A percentile compares a stretch with the other conserved stretches of the same genome.
Conservation (phyloP, 805 yeast genomes). For the Hermanozyma aechmeae region DNA sequence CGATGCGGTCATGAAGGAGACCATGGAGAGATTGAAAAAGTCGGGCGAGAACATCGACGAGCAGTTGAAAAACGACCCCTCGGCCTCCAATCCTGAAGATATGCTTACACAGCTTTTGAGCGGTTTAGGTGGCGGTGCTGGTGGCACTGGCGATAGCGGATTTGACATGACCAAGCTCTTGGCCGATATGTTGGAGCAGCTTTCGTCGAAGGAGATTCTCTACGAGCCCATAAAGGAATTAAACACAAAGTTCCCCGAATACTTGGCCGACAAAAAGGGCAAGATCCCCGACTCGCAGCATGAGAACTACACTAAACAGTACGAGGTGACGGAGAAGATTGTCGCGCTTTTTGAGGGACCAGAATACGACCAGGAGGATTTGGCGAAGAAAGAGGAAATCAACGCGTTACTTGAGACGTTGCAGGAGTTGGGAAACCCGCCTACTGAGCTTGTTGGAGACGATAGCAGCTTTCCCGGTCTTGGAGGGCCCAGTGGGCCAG, state of each 20-base stretch:
- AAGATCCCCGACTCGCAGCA: conserved; percentile 37
- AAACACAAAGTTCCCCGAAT: conserved; percentile 63
- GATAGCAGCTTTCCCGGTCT: conserved; percentile 36
- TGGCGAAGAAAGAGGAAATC: conserved; percentile 39
- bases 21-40: conserved; percentile 71
- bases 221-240: conserved; percentile 85
- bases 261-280: conserved; percentile 49
- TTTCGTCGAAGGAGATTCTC: conserved; percentile 75
- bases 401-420: conserved; percentile 53
- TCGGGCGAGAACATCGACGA: conserved; percentile 66
- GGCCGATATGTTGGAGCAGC: conserved; percentile 67
- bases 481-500: conserved; percentile 28
- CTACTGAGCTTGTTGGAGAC: conserved; percentile 62
- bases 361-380: conserved; percentile 45
- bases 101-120: conserved; percentile 55
- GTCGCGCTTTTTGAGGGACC: conserved; percentile 59
- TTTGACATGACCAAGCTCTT: conserved; percentile 58
- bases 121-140: conserved; percentile 31
- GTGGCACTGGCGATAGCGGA: conserved; percentile 23
- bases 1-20: conserved; percentile 68
- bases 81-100: conserved; percentile 34
- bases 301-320: conserved; percentile 52
- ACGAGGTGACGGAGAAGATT: conserved; percentile 49
- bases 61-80: conserved; percentile 37
- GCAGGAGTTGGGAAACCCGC: conserved; percentile 75